phyloP scores from a whole-genome alignment of 805 yeast species.

The Schizosaccharomyces japonicus region DNA sequence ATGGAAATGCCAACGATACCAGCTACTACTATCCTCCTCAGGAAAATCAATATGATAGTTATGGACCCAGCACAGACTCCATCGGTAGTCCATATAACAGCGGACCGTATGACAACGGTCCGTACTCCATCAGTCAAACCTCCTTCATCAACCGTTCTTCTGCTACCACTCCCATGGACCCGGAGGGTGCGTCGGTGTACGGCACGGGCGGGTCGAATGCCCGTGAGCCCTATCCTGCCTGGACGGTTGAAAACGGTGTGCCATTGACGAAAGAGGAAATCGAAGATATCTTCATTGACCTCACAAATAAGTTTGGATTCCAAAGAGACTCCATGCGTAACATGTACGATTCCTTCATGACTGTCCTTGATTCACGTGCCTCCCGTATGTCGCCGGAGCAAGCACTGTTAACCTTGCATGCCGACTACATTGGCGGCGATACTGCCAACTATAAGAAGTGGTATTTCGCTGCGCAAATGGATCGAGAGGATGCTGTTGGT shows the following conservation, averaged over 20 bases:
- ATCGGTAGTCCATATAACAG: background rate
- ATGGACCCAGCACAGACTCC: background rate
- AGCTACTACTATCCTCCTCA: background rate
- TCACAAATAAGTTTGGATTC: conserved; percentile 55
- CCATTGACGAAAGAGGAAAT: conserved; percentile 52
- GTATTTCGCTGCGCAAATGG: conserved; percentile 72
- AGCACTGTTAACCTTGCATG: conserved; percentile 58
- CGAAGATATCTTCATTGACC: conserved; percentile 30
- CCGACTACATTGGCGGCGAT: conserved; percentile 82
- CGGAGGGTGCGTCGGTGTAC: background rate
- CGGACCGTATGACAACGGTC: background rate
- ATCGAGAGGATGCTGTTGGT: conserved; percentile 46
- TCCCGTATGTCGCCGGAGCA: conserved; percentile 47
- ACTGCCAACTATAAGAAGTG: conserved; percentile 71
- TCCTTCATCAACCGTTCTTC: background rate
- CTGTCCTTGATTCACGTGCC: conserved; percentile 65
- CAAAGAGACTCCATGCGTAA: conserved; percentile 56
- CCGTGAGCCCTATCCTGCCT: conserved; percentile 85
- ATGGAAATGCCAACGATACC: background rate
- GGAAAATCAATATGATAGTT: background rate
- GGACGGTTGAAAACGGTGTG: conserved; percentile 82
- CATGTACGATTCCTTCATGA: conserved; percentile 61
- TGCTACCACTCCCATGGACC: background rate
- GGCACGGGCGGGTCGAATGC: too few relatives aligned
- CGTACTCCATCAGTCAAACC: background rate